These are phyloP conservation scores for Ophiostoma pallidulum DNA, from an alignment of 2,329 filamentous ascomycete genomes.

Conservation along the genomic window DNA sequence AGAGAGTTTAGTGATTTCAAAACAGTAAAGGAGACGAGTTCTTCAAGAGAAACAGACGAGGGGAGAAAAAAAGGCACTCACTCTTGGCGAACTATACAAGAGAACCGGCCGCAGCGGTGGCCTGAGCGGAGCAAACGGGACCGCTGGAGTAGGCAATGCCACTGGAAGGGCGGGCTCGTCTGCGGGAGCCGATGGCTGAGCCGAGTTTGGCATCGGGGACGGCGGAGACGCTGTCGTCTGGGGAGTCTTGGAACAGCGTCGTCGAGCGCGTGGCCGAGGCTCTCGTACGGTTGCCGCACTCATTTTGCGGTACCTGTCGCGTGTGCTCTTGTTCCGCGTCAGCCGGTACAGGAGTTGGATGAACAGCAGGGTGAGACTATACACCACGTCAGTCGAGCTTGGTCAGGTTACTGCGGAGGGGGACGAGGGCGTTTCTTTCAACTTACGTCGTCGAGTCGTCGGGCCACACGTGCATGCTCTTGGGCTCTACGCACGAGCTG, in stretches of 20 bases:
- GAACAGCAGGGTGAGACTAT: slow-evolving; percentile 11
- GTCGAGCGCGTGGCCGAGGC: neutral
- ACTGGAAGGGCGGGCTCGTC: no score
- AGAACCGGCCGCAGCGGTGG: neutral
- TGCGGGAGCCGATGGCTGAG: no score
- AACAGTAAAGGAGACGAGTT: no score
- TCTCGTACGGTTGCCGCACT: neutral
- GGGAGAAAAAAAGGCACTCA: neutral
- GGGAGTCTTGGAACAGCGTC: no score
- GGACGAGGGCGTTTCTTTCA: neutral
- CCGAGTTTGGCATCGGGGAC: no score
- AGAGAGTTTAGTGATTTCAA: neutral
- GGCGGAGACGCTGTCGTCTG: no score
- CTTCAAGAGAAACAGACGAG: neutral
- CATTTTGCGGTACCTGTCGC: slow-evolving; percentile 3
- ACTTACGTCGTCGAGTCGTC: slow-evolving; percentile 13
- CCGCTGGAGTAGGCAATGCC: no score
- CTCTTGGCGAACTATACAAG: slow-evolving; percentile 8
- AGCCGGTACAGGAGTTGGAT: slow-evolving; percentile 15
- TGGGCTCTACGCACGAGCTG: neutral
- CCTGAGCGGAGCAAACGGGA: no score
- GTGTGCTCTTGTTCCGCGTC: slow-evolving; percentile 6
- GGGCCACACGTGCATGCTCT: slow-evolving; percentile 13
- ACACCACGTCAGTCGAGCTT: no score
- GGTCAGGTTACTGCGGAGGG: neutral